Evolutionary conservation across 768 basidiomycete genomes (phyloP), one percentile per base, ranked within the genome.

Genomic region (Termitomyces sp.): DNA sequence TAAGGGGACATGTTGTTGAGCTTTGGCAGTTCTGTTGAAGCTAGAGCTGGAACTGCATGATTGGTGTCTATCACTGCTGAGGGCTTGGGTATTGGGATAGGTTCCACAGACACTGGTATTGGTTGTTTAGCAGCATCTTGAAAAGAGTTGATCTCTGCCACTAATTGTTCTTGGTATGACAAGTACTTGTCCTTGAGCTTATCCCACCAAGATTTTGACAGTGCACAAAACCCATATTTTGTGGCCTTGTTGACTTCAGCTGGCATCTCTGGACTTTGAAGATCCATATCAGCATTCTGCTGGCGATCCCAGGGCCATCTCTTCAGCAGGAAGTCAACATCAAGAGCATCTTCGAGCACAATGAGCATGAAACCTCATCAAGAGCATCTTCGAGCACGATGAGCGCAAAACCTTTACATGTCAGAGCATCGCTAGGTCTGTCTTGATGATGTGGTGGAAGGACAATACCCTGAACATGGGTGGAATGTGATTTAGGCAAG

Each of bases 361-460:
- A n/a, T n/a, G n/a, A n/a, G n/a, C n/a, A n/a, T n/a, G n/a, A n/a
- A n/a, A n/a, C n/a, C n/a, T n/a, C 5, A 6, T 32, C 32, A 32
- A 32, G 32, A 6, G 32, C 7, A 9, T 9, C 57, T 2, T 74
- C 68, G 44, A 93, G 73, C 0, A 83, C 83, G 54, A 93, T 73
- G 30, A 93, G 80, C 0, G 89, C 89, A 60, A 92, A 93, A 1
- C 88, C 88, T 74, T 88, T 92, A 69, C 81, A 87, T 54, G 79
- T 81, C 2, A 86, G 83, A 14, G 71, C 62, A 26, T 80, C 77
- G 2, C 72, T 81, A 14, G 82, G 79, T 52, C 76, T 76, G 66
- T 89, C 88, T 48, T 81, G 78, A 66, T 86, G 81, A 63, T 91
- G 88, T 0, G 82, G 75, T 13, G 86, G 88, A 27, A 89, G 76